phyloP scores from a whole-genome alignment of 257 asterid genomes.

The Solanum chiquidenum region DNA sequence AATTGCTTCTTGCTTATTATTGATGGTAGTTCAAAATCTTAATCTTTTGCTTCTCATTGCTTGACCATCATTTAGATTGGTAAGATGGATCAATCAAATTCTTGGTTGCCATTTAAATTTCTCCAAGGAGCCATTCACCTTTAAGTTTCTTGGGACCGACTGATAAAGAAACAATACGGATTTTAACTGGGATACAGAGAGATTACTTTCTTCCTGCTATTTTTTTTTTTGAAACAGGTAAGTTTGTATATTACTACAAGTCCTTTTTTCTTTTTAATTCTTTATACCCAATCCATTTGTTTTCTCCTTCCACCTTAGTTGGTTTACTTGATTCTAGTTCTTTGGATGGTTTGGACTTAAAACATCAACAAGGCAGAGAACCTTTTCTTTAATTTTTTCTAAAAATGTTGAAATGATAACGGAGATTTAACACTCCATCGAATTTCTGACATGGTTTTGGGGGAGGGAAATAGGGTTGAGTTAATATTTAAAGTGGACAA shows the following conservation, averaged over 20 bases:
- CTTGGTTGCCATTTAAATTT: neutral
- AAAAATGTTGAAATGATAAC: neutral
- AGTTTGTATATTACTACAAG: neutral
- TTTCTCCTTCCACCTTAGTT: neutral
- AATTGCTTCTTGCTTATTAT: neutral
- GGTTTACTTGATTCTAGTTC: neutral
- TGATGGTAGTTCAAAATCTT: conserved; percentile 5
- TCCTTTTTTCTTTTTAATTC: neutral
- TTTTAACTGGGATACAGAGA: neutral
- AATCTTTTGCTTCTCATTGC: neutral
- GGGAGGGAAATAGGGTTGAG: neutral
- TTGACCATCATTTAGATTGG: neutral
- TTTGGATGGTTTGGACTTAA: neutral
- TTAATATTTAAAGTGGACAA: neutral
- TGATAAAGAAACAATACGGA: neutral
- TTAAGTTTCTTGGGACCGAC: neutral
- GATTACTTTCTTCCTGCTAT: neutral
- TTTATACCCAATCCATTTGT: neutral
- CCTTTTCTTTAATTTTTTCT: neutral
- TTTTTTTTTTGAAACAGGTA: neutral
- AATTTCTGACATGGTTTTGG: neutral
- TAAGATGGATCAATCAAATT: neutral
- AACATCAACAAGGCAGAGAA: neutral
- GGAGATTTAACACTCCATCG: neutral
- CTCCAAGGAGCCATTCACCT: neutral